Percentiles rank a stretch among this genome's conserved stretches.
phyloP scores from a whole-genome alignment of 2,329 filamentous ascomycete species.

The Microthyrium microscopicum region DNA sequence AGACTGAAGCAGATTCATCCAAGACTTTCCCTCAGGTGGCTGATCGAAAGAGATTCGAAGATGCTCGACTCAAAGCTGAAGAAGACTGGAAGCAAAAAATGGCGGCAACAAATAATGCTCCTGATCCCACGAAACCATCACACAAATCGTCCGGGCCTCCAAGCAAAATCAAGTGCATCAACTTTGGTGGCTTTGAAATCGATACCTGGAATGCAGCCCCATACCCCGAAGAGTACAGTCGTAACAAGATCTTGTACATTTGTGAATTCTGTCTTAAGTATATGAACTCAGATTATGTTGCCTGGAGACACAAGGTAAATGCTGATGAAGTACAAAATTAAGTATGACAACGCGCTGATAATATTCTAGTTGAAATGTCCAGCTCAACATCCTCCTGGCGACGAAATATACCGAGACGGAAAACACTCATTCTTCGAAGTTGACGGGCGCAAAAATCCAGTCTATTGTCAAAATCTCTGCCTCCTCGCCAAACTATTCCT shows the following conservation, averaged over 20 bases:
- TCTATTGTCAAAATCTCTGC: conserved; percentile 98
- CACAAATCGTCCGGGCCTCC: conserved; percentile 70
- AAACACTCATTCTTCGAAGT: conserved; percentile 95
- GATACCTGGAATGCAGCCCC: conserved; percentile 98
- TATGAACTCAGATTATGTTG: conserved; percentile 98
- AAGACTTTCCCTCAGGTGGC: conserved; percentile 67
- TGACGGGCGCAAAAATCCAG: conserved; percentile 87
- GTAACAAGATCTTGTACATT: conserved; percentile 92
- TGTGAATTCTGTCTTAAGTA: conserved; percentile 99
- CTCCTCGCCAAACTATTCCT: conserved; percentile 90
- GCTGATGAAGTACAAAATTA: not conserved
- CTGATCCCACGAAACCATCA: conserved; percentile 44
- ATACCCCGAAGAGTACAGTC: conserved; percentile 95
- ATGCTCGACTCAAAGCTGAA: conserved; percentile 78
- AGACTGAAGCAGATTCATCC: conserved; percentile 78
- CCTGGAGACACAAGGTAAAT: conserved; percentile 73
- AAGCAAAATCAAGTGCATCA: conserved; percentile 96
- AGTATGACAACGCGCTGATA: not conserved
- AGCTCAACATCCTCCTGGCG: conserved; percentile 88
- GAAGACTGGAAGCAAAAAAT: conserved; percentile 70
- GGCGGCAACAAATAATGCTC: conserved; percentile 45
- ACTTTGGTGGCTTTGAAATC: conserved; percentile 94
- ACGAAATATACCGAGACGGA: conserved; percentile 89
- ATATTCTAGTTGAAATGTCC: conserved; percentile 54
- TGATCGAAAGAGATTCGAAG: conserved; percentile 76